phyloP scores from a whole-genome alignment of 225 moss, liverwort and hornwort species.

The Takakia lepidozioides region DNA sequence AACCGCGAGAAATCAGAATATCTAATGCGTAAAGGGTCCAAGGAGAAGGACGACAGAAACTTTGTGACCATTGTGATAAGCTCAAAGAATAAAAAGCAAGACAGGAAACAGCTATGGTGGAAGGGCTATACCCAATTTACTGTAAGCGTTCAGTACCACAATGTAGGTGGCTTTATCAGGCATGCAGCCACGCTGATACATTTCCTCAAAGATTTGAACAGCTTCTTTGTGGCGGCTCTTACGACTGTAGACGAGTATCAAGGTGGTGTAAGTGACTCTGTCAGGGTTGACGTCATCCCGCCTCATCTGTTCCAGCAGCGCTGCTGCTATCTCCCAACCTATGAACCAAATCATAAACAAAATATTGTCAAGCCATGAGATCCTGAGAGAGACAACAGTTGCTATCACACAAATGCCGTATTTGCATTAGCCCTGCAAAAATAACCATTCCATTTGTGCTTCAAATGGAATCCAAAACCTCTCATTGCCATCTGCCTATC shows the following conservation, averaged over 20 bases:
- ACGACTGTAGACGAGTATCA: slow-evolving; percentile 81
- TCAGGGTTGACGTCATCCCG: slow-evolving; percentile 67
- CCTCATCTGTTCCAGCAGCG: slow-evolving; percentile 74
- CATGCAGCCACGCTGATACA: slow-evolving; percentile 49
- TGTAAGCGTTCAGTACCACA: slow-evolving; percentile 68
- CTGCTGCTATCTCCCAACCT: slow-evolving; percentile 61
- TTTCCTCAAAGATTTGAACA: slow-evolving; percentile 55
- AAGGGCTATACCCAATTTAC: slow-evolving; percentile 96
- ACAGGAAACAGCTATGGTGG: too few relatives aligned
- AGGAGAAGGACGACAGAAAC: too few relatives aligned
- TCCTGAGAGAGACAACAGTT: too few relatives aligned
- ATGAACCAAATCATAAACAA: slow-evolving; percentile 5
- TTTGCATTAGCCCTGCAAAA: too few relatives aligned
- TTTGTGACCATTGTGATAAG: too few relatives aligned
- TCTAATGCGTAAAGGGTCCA: neutral
- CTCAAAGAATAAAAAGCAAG: neutral
- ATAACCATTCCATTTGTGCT: too few relatives aligned
- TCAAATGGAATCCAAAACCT: too few relatives aligned
- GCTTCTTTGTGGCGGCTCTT: slow-evolving; percentile 75
- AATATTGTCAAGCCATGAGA: neutral
- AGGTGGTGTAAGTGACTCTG: slow-evolving; percentile 68
- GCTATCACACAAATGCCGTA: too few relatives aligned
- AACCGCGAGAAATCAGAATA: neutral
- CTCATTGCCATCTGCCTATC: too few relatives aligned
- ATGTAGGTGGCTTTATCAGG: slow-evolving; percentile 74